Base-by-base conservation (phyloP, 1,284 basidiomycete genomes). In the Puccinia polysora region DNA sequence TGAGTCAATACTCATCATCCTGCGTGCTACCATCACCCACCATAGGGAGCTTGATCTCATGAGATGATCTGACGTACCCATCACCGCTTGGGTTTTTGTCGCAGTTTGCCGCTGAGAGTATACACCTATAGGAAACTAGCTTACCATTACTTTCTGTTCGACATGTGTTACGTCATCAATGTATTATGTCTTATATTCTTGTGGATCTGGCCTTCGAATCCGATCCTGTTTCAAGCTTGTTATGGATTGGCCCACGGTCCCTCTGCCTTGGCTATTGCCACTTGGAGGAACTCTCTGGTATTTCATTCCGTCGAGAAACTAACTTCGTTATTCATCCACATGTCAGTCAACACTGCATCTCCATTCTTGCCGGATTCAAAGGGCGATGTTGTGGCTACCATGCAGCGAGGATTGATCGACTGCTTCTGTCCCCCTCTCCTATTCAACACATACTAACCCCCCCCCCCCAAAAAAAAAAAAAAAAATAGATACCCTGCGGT, bases 221-320 rank as follows among this genome's bases (percentile, higher is more conserved):
- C 74, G 12, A 73, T 76, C 49, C 75, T 79, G 18, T 78, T 79
- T 70, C 73, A 76, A 47, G 78, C 77, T 14, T 77, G 76, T 58
- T 79, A 77, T 55, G 77, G 77, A 28, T 74, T 79, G 4, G 73
- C 77, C 5, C 77, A 78, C 34, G 78, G 78, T 30, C 76, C 75
- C n/a, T 55, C 65, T 0, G 45, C 18, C 59, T 73, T 74, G 0
- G 77, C 76, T n/a, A 78, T 78, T 58, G 76, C 76, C n/a, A 78
- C 77, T 0, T 79, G 78, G 78, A 75, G 78, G 49, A 79, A 79
- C 67, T 78, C 78, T 43, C 76, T 79, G 53, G 78, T 79, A 18
- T 79, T 79, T 69, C 78, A 79, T 63, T 77, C 76, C 25, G 74
- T 79, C 60, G 78, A 79, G 73, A 79, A 79, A 75, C 75, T 79